Base-by-base conservation (phyloP, 352 stramenopile genomes). In the Globisporangium carolinianum region DNA sequence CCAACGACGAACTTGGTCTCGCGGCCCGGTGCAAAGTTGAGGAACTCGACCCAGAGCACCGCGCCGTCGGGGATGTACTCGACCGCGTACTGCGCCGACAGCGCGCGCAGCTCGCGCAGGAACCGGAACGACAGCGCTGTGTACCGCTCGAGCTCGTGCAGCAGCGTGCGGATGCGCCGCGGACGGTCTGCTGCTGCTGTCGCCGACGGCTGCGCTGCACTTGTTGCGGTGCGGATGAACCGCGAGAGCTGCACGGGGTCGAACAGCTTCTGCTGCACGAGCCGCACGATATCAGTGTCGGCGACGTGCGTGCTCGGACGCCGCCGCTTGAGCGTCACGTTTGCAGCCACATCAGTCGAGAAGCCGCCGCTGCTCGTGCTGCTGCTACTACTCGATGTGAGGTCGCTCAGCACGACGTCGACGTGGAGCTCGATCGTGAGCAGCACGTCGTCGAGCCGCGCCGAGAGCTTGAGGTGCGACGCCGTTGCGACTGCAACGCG, bases 11-110 rank as follows among this genome's bases (percentile, higher is more conserved):
- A 89, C 64, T 68, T 45, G 57, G 49, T 7, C 54, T 49, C 45
- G 50, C 24, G 48, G 9, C 67, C 67, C 6, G 79, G 73, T 18
- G 60, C 49, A 42, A 88, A 89, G 51, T 81, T 79, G 36, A 86
- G 54, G 50, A 91, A 89, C 50, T 88, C 74, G 41, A 86, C 62
- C 73, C 75, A 88, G 2, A 91, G 61, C 36, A 68, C 67, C 36
- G 65, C 70, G 15, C 71, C 56, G 10, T 83, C 62, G 39, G 67
- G 51, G 47, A 75, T 65, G 48, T 86, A 79, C 18, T 70, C 66
- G 63, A 88, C 63, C 4, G 64, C 60, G 57, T 79, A 86, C 51
- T 68, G 62, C 7, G 68, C 78, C 41, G 81, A 91, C 7, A 91
- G 67, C 11, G 68, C 54, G 14, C 81, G 79, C 39, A 91, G 52